phyloP scores from a whole-genome alignment of 805 yeast genomes.

The Wickerhamiella brachini region DNA sequence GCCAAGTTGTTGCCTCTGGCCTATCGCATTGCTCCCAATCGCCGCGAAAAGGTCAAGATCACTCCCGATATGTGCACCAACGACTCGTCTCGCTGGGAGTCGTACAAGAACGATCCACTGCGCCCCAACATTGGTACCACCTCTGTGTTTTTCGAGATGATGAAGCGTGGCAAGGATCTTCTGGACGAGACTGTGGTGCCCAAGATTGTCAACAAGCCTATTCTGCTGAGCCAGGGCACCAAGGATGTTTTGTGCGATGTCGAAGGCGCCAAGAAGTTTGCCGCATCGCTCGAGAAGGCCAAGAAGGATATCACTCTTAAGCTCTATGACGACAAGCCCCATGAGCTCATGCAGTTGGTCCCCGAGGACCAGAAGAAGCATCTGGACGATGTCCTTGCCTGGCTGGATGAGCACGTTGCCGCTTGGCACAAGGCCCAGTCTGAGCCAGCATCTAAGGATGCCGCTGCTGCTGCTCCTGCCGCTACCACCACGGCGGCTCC shows the following conservation, averaged over 20 bases:
- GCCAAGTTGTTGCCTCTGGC: conserved; percentile 17
- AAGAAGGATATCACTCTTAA: conserved; percentile 19
- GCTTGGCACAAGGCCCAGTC: not conserved
- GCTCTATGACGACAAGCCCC: conserved; percentile 13
- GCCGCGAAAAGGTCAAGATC: conserved; percentile 16
- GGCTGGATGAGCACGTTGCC: conserved; percentile 13
- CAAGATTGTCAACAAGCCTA: conserved; percentile 24
- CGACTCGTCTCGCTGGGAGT: conserved; percentile 17
- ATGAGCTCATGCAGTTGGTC: conserved; percentile 16
- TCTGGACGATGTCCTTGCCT: conserved; percentile 8
- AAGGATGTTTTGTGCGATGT: conserved; percentile 18
- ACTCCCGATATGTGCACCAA: conserved; percentile 18
- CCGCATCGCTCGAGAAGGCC: conserved; percentile 5
- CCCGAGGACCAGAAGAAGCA: conserved; percentile 9
- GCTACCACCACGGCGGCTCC: not conserved
- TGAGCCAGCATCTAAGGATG: too few species aligned
- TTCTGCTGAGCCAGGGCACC: conserved; percentile 28
- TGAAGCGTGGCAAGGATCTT: conserved; percentile 24
- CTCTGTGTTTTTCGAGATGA: conserved; percentile 22
- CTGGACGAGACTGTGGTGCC: conserved; percentile 18
- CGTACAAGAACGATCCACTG: conserved; percentile 18
- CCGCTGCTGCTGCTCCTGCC: not conserved
- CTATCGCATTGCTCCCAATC: conserved; percentile 19
- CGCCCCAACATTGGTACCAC: conserved; percentile 20
- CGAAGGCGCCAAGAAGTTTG: conserved; percentile 9